Conservation (phyloP, 192 early-diverging fungal genomes). For the Phycomyces nitens region DNA sequence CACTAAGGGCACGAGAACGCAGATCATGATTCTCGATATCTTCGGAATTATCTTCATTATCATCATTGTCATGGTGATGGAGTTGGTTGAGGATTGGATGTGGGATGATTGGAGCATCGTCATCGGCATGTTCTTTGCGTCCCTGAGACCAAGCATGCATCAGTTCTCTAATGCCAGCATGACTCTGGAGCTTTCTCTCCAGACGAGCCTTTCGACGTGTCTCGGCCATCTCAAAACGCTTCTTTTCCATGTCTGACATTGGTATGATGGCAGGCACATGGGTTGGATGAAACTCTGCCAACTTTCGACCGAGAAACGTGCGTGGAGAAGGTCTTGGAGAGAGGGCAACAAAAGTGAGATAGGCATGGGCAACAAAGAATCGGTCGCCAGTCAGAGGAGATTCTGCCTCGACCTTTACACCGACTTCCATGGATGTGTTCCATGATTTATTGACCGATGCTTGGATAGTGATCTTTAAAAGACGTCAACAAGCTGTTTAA, state of each 20-base stretch:
- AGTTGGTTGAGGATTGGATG: constrained; percentile 26
- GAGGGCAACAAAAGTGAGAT: constrained; percentile 61
- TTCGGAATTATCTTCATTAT: background rate
- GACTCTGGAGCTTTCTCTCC: constrained; percentile 25
- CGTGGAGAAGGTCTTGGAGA: constrained; percentile 27
- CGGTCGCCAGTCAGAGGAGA: constrained; percentile 51
- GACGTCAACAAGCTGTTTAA: background rate
- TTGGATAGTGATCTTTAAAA: constrained; percentile 47
- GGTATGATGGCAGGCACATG: constrained; percentile 54
- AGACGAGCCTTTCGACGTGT: constrained; percentile 44
- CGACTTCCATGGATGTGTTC: constrained; percentile 69
- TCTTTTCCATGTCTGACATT: constrained; percentile 44
- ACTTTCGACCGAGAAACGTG: constrained; percentile 20
- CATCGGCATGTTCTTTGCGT: constrained; percentile 18
- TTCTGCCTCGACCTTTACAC: constrained; percentile 67
- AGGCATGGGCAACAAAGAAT: constrained; percentile 61
- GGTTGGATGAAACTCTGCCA: constrained; percentile 18
- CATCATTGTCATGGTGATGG: constrained; percentile 13
- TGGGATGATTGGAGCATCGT: constrained; percentile 18
- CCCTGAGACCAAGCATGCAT: constrained; percentile 43
- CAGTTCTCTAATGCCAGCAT: constrained; percentile 36
- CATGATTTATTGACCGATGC: constrained; percentile 66
- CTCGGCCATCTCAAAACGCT: constrained; percentile 58
- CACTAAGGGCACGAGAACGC: background rate
- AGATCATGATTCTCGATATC: background rate